Evolutionary conservation across 1,139 yeast genomes (phyloP).

Genomic region (Sugiyamaella pinicola): DNA sequence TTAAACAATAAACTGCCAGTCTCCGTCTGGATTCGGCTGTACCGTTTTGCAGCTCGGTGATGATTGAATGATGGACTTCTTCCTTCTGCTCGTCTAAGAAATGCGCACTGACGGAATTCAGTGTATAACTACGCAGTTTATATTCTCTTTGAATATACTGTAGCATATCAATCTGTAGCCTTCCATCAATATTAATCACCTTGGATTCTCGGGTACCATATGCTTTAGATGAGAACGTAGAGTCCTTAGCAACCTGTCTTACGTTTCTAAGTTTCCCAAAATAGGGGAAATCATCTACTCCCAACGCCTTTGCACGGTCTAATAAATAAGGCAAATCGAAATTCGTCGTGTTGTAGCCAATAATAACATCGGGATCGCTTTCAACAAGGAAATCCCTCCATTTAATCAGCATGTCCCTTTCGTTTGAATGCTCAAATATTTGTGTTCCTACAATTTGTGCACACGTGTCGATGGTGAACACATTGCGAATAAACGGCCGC

Average conservation of each 20-base stretch:
- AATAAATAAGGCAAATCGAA: constrained; percentile 93
- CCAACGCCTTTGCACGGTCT: constrained; percentile 80
- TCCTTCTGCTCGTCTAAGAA: constrained; percentile 95
- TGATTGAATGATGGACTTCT: constrained; percentile 96
- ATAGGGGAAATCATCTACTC: constrained; percentile 70
- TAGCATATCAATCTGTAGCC: constrained; percentile 90
- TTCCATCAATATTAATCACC: constrained; percentile 88
- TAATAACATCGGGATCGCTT: constrained; percentile 93
- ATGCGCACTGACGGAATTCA: constrained; percentile 94
- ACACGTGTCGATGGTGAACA: constrained; percentile 89
- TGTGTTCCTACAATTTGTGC: constrained; percentile 93
- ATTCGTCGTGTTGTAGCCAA: constrained; percentile 93
- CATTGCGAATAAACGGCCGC: constrained; percentile 89
- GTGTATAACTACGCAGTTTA: constrained; percentile 88
- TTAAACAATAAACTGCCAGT: constrained; percentile 93
- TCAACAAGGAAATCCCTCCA: constrained; percentile 86
- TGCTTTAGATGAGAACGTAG: constrained; percentile 90
- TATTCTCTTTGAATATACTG: constrained; percentile 95
- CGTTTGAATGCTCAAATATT: constrained; percentile 72
- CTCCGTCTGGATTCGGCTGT: constrained; percentile 90
- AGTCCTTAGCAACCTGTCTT: constrained; percentile 76
- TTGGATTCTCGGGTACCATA: constrained; percentile 95
- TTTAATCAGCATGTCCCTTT: constrained; percentile 75
- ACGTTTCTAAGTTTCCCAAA: constrained; percentile 75
- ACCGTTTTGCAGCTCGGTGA: constrained; percentile 92